Conservation (phyloP, 2,329 filamentous ascomycete species). For the Leptographium galeiforme region DNA sequence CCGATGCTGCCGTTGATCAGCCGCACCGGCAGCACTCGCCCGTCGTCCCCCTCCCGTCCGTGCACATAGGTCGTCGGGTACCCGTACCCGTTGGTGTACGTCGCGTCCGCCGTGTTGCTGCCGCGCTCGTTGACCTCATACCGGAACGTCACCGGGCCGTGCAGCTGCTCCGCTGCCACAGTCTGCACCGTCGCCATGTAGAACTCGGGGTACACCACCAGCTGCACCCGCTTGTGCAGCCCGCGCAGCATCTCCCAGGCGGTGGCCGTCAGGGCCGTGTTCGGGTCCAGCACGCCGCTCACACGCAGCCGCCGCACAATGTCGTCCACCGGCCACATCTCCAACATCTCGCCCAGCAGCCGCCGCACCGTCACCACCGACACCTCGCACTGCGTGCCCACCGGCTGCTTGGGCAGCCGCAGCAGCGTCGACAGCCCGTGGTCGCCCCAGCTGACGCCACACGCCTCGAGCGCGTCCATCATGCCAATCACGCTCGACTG, state of each 20-base stretch:
- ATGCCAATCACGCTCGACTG: constrained; percentile 4
- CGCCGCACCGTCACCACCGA: background rate
- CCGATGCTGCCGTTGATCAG: constrained; percentile 7
- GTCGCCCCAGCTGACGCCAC: constrained; percentile 6
- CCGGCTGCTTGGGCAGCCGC: background rate
- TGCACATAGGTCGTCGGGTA: background rate
- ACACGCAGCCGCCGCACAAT: background rate
- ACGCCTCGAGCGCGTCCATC: constrained; percentile 6
- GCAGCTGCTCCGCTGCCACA: background rate
- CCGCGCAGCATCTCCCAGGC: background rate
- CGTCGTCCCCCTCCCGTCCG: background rate
- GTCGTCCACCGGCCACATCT: background rate
- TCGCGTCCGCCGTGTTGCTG: too few species aligned
- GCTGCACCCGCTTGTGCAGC: background rate
- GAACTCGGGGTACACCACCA: background rate
- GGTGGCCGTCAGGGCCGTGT: background rate
- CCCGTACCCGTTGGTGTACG: background rate
- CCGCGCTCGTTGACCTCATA: too few species aligned
- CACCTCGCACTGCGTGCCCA: background rate
- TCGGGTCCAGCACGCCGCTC: background rate
- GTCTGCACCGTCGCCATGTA: background rate
- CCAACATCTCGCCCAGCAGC: background rate
- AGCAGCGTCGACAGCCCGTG: background rate
- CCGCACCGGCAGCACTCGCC: background rate
- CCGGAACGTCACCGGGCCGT: too few species aligned